Conservation (phyloP, 1,139 yeast genomes). For the Geotrichum aggregatum region DNA sequence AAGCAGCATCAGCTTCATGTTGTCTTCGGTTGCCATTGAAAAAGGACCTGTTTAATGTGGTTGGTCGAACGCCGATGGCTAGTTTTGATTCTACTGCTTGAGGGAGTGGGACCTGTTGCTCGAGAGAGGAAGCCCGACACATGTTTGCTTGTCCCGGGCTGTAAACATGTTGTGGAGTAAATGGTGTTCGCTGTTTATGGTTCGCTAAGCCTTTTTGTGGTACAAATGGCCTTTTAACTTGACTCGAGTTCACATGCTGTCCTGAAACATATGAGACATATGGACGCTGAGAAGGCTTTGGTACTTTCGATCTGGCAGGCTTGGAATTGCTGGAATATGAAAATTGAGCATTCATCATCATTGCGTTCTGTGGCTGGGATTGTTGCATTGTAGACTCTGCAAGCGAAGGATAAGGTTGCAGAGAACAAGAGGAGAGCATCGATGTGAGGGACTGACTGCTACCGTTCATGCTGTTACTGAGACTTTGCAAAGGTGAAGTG, state of each 20-base stretch:
- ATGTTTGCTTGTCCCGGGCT: no score
- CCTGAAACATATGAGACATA: no score
- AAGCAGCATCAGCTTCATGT: conserved; percentile 26
- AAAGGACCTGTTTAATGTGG: background rate
- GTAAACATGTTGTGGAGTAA: no score
- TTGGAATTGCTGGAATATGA: no score
- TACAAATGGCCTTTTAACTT: no score
- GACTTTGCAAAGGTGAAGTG: conserved; percentile 6
- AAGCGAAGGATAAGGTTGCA: conserved; percentile 11
- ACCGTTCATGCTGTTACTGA: conserved; percentile 23
- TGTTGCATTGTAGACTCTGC: conserved; percentile 16
- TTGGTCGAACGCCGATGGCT: background rate
- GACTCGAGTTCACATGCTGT: no score
- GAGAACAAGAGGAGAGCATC: background rate
- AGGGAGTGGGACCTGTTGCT: background rate
- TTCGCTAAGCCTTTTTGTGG: no score
- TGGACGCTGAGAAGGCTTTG: no score
- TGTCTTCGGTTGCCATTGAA: conserved; percentile 22
- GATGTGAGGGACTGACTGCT: conserved; percentile 13
- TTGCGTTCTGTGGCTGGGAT: no score
- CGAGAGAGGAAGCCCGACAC: background rate
- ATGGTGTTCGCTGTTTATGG: no score
- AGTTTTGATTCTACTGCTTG: background rate
- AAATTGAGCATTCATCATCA: no score
- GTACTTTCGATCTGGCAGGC: no score